Conservation (phyloP, 192 early-diverging fungal genomes). For the Podila horticola region DNA sequence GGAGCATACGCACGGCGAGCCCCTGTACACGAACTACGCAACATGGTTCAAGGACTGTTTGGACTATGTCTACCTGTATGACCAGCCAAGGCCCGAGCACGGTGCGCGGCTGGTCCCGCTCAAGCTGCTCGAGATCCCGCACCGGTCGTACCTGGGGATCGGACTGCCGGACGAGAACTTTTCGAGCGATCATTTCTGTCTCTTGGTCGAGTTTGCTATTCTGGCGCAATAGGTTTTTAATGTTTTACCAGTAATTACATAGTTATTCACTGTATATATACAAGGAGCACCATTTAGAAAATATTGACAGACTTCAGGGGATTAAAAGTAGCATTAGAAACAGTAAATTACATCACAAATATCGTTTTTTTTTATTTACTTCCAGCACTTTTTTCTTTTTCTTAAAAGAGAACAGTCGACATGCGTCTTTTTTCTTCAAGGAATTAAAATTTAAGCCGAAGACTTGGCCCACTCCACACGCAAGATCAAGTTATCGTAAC, state of each 20-base stretch:
- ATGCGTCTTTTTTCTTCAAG: constrained; percentile 3
- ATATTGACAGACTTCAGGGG: too few relatives aligned
- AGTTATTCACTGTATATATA: too few relatives aligned
- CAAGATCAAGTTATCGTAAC: constrained; percentile 96
- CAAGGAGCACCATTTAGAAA: too few relatives aligned
- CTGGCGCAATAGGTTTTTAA: constrained; percentile 3
- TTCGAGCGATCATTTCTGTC: constrained; percentile 48
- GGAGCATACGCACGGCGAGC: constrained; percentile 32
- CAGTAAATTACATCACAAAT: not conserved
- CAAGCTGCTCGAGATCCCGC: constrained; percentile 36
- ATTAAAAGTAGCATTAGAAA: not conserved
- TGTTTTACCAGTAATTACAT: too few relatives aligned
- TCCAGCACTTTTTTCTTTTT: not conserved
- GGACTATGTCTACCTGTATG: constrained; percentile 42
- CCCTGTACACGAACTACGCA: constrained; percentile 44
- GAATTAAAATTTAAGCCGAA: constrained; percentile 38
- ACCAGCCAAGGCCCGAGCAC: constrained; percentile 19
- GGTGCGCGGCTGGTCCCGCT: constrained; percentile 42
- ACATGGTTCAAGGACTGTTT: constrained; percentile 51
- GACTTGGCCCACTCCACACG: constrained; percentile 86
- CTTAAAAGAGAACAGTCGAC: not conserved
- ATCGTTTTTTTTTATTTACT: not conserved
- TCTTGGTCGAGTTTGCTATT: constrained; percentile 48
- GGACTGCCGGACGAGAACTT: constrained; percentile 45
- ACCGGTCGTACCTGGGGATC: constrained; percentile 34